phyloP scores from a whole-genome alignment of 805 yeast genomes.

The Candida boleticola region DNA sequence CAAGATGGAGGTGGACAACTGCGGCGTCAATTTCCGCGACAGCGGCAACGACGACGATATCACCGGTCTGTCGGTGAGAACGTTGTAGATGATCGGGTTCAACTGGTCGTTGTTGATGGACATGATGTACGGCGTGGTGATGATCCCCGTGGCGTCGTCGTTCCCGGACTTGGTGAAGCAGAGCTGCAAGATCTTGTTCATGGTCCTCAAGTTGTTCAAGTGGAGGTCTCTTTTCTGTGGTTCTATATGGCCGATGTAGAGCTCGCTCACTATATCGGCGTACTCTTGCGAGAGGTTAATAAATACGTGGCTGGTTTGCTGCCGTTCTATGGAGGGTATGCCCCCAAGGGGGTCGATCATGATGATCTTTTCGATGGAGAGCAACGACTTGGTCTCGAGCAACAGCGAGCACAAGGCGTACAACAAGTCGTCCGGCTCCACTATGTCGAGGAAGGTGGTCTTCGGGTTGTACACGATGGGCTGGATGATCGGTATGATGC shows the following conservation, averaged over 20 bases:
- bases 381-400: slow-evolving; percentile 25
- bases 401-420: slow-evolving; percentile 23
- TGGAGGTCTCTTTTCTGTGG: slow-evolving; percentile 52
- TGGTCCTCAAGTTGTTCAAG: slow-evolving; percentile 60
- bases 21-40: slow-evolving; percentile 49
- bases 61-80: slow-evolving; percentile 86
- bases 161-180: slow-evolving; percentile 43
- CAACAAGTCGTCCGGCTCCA: slow-evolving; percentile 23
- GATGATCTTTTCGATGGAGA: slow-evolving; percentile 77
- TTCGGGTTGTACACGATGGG: slow-evolving; percentile 49
- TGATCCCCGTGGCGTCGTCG: slow-evolving; percentile 68
- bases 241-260: slow-evolving; percentile 54
- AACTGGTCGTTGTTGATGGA: slow-evolving; percentile 49
- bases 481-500: slow-evolving; percentile 62
- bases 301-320: slow-evolving; percentile 80
- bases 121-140: slow-evolving; percentile 81
- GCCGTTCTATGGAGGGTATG: slow-evolving; percentile 81
- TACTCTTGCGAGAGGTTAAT: slow-evolving; percentile 84
- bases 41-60: slow-evolving; percentile 90
- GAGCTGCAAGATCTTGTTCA: slow-evolving; percentile 53
- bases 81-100: slow-evolving; percentile 87
- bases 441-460: slow-evolving; percentile 23
- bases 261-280: slow-evolving; percentile 60
- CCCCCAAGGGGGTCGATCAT: slow-evolving; percentile 86
- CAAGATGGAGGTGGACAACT: slow-evolving; percentile 72